Evolutionary conservation across 1,139 yeast genomes (phyloP).

Genomic region (Zygotorulaspora mrakii): DNA sequence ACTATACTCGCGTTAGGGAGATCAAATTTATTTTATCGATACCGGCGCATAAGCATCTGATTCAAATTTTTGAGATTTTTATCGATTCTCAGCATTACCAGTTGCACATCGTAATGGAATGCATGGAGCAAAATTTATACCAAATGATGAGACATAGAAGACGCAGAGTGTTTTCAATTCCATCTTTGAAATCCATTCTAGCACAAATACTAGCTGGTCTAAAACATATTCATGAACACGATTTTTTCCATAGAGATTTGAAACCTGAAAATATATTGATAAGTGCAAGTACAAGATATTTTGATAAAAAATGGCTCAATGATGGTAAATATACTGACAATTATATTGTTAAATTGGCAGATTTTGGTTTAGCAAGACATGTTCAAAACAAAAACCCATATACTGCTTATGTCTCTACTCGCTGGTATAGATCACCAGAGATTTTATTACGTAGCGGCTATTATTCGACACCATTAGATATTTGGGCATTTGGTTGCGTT

Average conservation of each 20-base stretch:
- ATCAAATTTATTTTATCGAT: slow-evolving; percentile 65
- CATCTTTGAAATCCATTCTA: slow-evolving; percentile 61
- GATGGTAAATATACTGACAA: slow-evolving; percentile 41
- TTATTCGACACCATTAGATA: slow-evolving; percentile 77
- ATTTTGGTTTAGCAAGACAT: slow-evolving; percentile 83
- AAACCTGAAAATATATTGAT: slow-evolving; percentile 89
- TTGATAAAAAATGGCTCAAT: slow-evolving; percentile 41
- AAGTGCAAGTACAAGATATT: slow-evolving; percentile 52
- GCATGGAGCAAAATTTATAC: slow-evolving; percentile 75
- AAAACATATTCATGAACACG: slow-evolving; percentile 71
- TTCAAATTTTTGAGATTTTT: slow-evolving; percentile 74
- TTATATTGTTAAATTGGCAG: slow-evolving; percentile 77
- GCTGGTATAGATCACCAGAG: slow-evolving; percentile 97
- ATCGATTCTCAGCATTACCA: slow-evolving; percentile 56
- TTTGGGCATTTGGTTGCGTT: slow-evolving; percentile 93
- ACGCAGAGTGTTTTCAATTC: slow-evolving; percentile 48
- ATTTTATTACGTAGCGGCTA: slow-evolving; percentile 62
- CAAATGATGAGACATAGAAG: slow-evolving; percentile 64
- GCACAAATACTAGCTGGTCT: slow-evolving; percentile 72
- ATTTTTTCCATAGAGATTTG: slow-evolving; percentile 84
- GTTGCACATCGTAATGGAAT: slow-evolving; percentile 83
- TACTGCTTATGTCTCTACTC: slow-evolving; percentile 83
- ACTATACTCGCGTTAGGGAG: slow-evolving; percentile 68
- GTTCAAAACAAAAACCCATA: slow-evolving; percentile 51
- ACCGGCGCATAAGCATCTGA: slow-evolving; percentile 67